Conservation (phyloP, 2,329 filamentous ascomycete genomes). For the Beauveria sp. region DNA sequence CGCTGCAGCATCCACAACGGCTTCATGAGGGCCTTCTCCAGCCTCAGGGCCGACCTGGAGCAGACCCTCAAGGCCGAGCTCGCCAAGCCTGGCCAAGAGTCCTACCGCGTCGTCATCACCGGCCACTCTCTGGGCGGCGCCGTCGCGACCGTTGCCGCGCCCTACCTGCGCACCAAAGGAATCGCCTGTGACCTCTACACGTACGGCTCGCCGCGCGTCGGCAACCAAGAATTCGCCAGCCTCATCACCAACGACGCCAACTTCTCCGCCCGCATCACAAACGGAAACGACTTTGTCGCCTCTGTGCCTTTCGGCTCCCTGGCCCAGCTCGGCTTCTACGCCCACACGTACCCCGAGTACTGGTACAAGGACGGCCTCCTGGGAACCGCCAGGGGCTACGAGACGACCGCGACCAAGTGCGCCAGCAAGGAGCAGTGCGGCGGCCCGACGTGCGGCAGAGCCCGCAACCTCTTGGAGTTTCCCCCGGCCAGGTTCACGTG, state of each 20-base stretch:
- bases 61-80: neutral
- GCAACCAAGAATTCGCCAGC: constrained; percentile 46
- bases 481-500: neutral
- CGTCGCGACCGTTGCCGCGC: constrained; percentile 52
- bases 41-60: neutral
- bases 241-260: constrained; percentile 33
- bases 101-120: constrained; percentile 46
- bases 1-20: neutral
- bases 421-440: neutral
- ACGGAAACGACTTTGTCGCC: neutral
- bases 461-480: neutral
- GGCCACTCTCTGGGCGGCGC: constrained; percentile 65
- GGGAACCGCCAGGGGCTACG: neutral
- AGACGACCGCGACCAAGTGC: neutral
- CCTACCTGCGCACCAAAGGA: constrained; percentile 43
- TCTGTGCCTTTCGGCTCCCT: neutral
- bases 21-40: neutral
- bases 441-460: neutral
- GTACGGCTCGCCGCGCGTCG: constrained; percentile 60
- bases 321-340: neutral
- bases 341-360: neutral
- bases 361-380: neutral
- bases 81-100: constrained; percentile 18
- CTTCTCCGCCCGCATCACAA: neutral
- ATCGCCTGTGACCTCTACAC: constrained; percentile 50